A percentile compares a stretch with the other conserved stretches of the same genome.
These are phyloP conservation scores for Candida vartiovaarae DNA, from an alignment of 805 yeast species.

Conservation along the genomic window DNA sequence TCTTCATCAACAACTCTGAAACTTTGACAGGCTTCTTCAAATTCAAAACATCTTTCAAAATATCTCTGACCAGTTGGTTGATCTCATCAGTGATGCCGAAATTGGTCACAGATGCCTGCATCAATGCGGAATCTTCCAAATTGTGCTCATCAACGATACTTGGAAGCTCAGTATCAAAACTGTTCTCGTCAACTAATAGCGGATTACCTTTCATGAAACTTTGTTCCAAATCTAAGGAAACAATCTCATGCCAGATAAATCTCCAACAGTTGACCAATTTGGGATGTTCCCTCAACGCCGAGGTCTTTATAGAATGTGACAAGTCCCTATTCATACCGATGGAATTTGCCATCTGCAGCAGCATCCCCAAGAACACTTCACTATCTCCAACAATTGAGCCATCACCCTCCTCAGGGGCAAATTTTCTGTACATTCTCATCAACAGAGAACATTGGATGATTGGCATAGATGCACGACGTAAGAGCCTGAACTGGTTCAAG, in stretches of 20 bases:
- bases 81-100: conserved; percentile 26
- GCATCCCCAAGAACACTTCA: conserved; percentile 40
- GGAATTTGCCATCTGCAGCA: conserved; percentile 49
- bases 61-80: conserved; percentile 24
- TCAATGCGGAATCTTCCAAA: conserved; percentile 32
- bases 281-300: conserved; percentile 18
- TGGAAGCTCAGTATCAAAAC: conserved; percentile 49
- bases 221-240: conserved; percentile 38
- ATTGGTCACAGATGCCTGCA: conserved; percentile 31
- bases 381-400: conserved; percentile 46
- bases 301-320: conserved; percentile 20
- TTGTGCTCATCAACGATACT: conserved; percentile 28
- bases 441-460: conserved; percentile 49
- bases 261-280: conserved; percentile 41
- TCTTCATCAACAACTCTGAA: conserved; percentile 27
- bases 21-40: conserved; percentile 33
- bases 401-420: conserved; percentile 54
- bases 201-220: conserved; percentile 44
- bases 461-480: conserved; percentile 41
- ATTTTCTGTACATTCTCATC: conserved; percentile 41
- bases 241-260: conserved; percentile 50
- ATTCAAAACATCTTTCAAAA: conserved; percentile 34
- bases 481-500: conserved; percentile 45
- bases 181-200: conserved; percentile 29
- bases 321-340: conserved; percentile 57